These are phyloP conservation scores for Penicillium pulvis DNA, from an alignment of 495 filamentous ascomycete species.

Conservation along the genomic window DNA sequence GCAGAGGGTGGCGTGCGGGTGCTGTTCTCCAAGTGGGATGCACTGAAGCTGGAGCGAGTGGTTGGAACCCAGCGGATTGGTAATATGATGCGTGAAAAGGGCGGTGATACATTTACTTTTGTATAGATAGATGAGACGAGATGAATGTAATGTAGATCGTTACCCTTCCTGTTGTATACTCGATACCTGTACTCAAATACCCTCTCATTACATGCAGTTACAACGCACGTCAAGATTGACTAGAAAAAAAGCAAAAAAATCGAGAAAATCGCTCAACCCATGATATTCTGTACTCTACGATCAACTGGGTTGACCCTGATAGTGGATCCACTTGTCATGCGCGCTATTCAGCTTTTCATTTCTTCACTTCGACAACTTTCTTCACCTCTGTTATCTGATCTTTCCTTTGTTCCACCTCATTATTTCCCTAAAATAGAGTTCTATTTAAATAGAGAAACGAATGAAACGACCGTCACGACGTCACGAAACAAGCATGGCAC, in stretches of 20 bases:
- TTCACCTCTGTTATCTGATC: not conserved
- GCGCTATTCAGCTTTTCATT: not conserved
- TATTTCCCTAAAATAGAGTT: not conserved
- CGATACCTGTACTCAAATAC: too few species aligned
- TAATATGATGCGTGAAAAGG: conserved; percentile 70
- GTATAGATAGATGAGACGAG: conserved; percentile 25
- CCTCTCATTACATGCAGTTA: too few species aligned
- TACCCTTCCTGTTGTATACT: not conserved
- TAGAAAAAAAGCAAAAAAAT: not conserved
- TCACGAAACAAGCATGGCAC: not conserved
- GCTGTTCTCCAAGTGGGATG: conserved; percentile 87
- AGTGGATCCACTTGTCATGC: not conserved
- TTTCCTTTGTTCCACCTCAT: not conserved
- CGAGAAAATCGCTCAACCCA: too few species aligned
- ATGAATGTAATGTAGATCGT: not conserved
- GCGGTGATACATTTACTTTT: conserved; percentile 82
- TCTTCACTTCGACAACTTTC: not conserved
- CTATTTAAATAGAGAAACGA: not conserved
- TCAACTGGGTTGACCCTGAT: not conserved
- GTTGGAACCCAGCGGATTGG: conserved; percentile 75
- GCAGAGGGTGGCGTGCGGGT: conserved; percentile 58
- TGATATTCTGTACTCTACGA: not conserved
- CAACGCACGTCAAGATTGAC: too few species aligned
- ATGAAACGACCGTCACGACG: not conserved
- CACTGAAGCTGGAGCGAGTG: conserved; percentile 82